Conservation (phyloP, 1,284 basidiomycete species). For the Porogramme epimiltina region DNA sequence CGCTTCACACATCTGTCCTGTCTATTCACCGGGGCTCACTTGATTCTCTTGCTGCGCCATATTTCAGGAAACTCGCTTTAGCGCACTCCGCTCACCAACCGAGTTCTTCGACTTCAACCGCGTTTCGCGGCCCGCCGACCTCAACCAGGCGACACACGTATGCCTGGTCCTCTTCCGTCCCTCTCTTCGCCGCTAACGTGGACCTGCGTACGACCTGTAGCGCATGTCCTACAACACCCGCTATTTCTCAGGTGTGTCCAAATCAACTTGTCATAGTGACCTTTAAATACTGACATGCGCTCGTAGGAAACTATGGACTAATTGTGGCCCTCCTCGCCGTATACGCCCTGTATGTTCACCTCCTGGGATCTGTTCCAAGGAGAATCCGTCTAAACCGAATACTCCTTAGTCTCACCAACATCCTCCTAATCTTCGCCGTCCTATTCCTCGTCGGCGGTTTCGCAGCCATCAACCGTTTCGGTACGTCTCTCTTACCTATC, state of each 20-base stretch:
- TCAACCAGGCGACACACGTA: constrained; percentile 65
- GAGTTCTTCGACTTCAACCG: constrained; percentile 93
- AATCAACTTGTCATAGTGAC: not conserved
- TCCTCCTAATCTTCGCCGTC: constrained; percentile 80
- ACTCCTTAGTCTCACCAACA: constrained; percentile 75
- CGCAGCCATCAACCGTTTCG: constrained; percentile 86
- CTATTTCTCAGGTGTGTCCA: constrained; percentile 76
- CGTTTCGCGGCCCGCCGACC: constrained; percentile 78
- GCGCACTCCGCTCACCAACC: constrained; percentile 74
- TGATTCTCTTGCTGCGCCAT: not conserved
- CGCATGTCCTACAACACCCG: constrained; percentile 95
- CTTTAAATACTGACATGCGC: not conserved
- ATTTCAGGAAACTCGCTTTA: constrained; percentile 78
- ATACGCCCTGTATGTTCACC: constrained; percentile 79
- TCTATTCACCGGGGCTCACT: constrained; percentile 6
- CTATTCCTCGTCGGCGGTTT: constrained; percentile 93
- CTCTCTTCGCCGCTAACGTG: not conserved
- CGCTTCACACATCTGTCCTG: constrained; percentile 27
- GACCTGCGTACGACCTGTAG: no score
- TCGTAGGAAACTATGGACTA: constrained; percentile 83
- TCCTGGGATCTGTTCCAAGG: not conserved
- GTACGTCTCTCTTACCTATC: constrained; percentile 47
- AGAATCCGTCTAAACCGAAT: not conserved
- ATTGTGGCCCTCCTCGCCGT: constrained; percentile 82
- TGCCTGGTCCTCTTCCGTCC: not conserved